phyloP scores from a whole-genome alignment of 176 grass and related monocot species.

The Rhynchospora tenuis region DNA sequence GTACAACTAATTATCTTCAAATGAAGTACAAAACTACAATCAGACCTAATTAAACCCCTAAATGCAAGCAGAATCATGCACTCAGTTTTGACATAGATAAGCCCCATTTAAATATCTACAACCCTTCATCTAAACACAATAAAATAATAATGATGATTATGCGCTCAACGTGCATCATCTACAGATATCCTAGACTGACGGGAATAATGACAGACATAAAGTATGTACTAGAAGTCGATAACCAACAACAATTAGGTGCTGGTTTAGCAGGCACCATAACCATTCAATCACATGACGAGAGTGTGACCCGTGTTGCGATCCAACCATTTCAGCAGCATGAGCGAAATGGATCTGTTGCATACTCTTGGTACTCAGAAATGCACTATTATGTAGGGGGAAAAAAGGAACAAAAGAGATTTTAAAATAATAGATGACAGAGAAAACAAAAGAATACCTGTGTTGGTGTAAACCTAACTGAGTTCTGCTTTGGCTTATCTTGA shows the following conservation, averaged over 20 bases:
- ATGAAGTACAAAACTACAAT: not conserved
- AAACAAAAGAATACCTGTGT: conserved; percentile 61
- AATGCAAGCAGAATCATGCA: not conserved
- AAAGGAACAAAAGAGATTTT: not conserved
- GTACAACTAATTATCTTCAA: conserved; percentile 14
- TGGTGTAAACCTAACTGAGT: conserved; percentile 90
- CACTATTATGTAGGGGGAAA: no score
- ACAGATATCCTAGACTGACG: not conserved
- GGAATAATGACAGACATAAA: not conserved
- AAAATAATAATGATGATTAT: not conserved
- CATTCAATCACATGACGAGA: not conserved
- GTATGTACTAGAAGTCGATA: not conserved
- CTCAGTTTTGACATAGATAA: not conserved
- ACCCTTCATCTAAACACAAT: not conserved
- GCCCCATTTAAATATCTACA: not conserved
- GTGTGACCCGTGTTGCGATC: not conserved
- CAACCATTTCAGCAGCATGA: not conserved
- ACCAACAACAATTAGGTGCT: not conserved
- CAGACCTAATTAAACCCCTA: not conserved
- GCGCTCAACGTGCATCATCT: not conserved
- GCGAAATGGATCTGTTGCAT: not conserved
- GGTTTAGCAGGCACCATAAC: not conserved
- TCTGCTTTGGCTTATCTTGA: conserved; percentile 97
- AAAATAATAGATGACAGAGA: not conserved
- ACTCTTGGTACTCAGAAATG: no score